Base-by-base conservation (phyloP, 1,284 basidiomycete genomes). In the Malassezia yamatoensis region DNA sequence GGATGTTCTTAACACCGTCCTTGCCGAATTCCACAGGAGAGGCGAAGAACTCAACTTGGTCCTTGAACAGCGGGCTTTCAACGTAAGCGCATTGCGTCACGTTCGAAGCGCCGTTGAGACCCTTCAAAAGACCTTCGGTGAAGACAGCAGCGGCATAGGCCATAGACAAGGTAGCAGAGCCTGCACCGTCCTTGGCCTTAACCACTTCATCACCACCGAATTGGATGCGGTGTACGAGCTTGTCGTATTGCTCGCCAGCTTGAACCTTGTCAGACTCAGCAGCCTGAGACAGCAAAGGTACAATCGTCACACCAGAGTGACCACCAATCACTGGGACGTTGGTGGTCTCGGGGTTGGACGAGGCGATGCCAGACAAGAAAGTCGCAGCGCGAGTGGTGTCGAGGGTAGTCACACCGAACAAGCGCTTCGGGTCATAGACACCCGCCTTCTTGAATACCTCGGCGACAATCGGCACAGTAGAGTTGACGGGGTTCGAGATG, bases 381-480 rank as follows among this genome's bases (percentile, higher is more conserved):
- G 88, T 89, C 44, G 88, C 84, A 41, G 93, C 85, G 70, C 93
- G 89, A 75, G 96, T 90, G 66, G 96, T 88, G 75, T 98, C 94
- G 72, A 96, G 87, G 68, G 90, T 91, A 74, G 91, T 96, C 65
- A 98, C 87, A 83, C 93, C 81, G 71, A 81, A 82, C 21, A 74
- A 66, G 53, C 63, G 63, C 67, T 74, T 74, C 62, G 90, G 88
- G 81, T 98, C 85, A 80, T 88, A 96, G 62, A 88, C 88, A 65
- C 90, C 90, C 32, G 87, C 86, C 79, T 90, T 89, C 80, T 89
- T 85, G 77, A 94, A 85, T 58, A 87, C 87, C 74, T 85, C 83
- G 58, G 90, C 90, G 68, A 94, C 90, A 74, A 98, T 94, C 73
- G 94, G 94, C 54, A 98, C 94, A 66, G 93, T 96, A 60, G 81